Evolutionary conservation across 2,329 filamentous ascomycete species (phyloP).

Genomic region (Calonectria hawksworthii): DNA sequence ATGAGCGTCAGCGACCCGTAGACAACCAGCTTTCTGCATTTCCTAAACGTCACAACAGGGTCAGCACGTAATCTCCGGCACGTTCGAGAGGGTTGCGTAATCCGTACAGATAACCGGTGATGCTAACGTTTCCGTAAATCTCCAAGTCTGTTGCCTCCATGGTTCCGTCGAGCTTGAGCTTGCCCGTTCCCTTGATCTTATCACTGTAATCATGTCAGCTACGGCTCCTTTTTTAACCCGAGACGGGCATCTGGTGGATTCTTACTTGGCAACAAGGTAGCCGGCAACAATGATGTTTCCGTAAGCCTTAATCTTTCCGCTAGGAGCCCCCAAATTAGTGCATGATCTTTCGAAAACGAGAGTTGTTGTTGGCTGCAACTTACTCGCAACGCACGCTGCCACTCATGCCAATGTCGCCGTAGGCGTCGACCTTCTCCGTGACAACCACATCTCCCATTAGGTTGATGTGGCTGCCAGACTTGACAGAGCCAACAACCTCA

Average conservation of each 20-base stretch:
- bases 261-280: conserved; percentile 55
- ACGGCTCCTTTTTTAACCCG: conserved; percentile 4
- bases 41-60: conserved; percentile 40
- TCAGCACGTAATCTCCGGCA: conserved; percentile 14
- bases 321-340: conserved; percentile 34
- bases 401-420: conserved; percentile 58
- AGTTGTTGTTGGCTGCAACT: conserved; percentile 29
- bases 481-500: conserved; percentile 63
- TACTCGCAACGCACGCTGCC: conserved; percentile 61
- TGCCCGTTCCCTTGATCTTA: conserved; percentile 63
- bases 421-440: conserved; percentile 61
- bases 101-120: conserved; percentile 59
- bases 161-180: conserved; percentile 59
- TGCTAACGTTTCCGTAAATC: conserved; percentile 61
- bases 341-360: accelerated
- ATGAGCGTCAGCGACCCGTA: conserved; percentile 63
- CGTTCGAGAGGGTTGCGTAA: conserved; percentile 19
- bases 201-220: conserved; percentile 48
- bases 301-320: conserved; percentile 61
- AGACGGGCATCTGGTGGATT: not conserved
- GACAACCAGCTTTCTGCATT: conserved; percentile 59
- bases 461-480: conserved; percentile 59
- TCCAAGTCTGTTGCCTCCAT: conserved; percentile 60
- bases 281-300: conserved; percentile 61
- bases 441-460: conserved; percentile 61